These are phyloP conservation scores for Ilyonectria mors-panacis DNA, from an alignment of 2,329 filamentous ascomycete genomes.

Conservation along the genomic window DNA sequence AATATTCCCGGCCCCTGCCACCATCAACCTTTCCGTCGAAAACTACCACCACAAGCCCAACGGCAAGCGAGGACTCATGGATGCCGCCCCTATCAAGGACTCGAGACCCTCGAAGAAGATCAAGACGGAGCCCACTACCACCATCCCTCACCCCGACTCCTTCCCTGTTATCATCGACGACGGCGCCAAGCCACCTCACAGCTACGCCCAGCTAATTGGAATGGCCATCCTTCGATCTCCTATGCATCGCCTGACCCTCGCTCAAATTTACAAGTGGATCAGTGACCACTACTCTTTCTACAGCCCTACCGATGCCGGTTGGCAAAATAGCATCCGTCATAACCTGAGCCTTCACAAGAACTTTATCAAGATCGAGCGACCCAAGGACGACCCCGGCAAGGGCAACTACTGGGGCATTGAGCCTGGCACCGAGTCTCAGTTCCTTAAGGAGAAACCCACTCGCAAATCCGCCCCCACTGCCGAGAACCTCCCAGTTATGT, in stretches of 20 bases:
- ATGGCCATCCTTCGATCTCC: conserved; percentile 95
- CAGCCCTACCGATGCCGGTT: conserved; percentile 85
- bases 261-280: conserved; percentile 99
- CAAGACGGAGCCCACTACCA: conserved; percentile 67
- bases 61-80: conserved; percentile 76
- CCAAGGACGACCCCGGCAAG: conserved; percentile 97
- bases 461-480: conserved; percentile 70
- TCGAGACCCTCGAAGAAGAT: conserved; percentile 76
- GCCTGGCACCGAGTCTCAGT: conserved; percentile 88
- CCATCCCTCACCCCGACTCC: conserved; percentile 79
- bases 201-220: conserved; percentile 94
- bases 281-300: conserved; percentile 96
- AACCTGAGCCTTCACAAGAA: conserved; percentile 98
- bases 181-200: conserved; percentile 89
- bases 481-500: conserved; percentile 73
- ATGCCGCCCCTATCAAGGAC: conserved; percentile 81
- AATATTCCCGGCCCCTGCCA: conserved; percentile 63
- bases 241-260: conserved; percentile 85
- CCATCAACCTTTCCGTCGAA: conserved; percentile 66
- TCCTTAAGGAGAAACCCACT: conserved; percentile 87
- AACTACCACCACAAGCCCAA: conserved; percentile 67
- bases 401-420: conserved; percentile 98
- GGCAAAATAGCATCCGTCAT: conserved; percentile 99
- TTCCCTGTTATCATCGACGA: conserved; percentile 89
- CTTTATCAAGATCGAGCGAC: conserved; percentile 94